Percentiles rank a stretch among this genome's conserved stretches.
These are phyloP conservation scores for Paxillus rubicundulus DNA, from an alignment of 768 basidiomycete species.

Conservation along the genomic window DNA sequence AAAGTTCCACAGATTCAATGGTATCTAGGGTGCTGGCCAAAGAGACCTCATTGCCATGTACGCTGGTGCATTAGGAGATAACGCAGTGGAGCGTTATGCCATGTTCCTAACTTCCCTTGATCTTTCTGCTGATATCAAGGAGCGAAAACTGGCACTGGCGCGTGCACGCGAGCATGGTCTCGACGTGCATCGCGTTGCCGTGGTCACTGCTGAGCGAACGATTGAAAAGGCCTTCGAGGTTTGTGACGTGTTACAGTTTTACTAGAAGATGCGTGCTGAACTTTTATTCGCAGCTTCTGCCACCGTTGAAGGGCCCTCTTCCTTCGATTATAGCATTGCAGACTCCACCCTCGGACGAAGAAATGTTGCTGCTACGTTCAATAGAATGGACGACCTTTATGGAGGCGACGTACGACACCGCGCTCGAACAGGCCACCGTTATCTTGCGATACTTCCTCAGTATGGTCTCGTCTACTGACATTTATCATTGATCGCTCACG, in stretches of 20 bases:
- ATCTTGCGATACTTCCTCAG: slow-evolving; percentile 89
- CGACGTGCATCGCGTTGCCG: slow-evolving; percentile 76
- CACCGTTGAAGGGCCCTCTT: slow-evolving; percentile 51
- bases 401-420: slow-evolving; percentile 69
- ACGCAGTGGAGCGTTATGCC: slow-evolving; percentile 90
- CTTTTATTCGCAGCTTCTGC: slow-evolving; percentile 44
- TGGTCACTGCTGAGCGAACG: slow-evolving; percentile 74
- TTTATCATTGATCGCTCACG: not conserved
- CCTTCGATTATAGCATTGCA: slow-evolving; percentile 61
- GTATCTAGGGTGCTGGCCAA: slow-evolving; percentile 63
- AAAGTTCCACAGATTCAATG: not conserved
- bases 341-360: slow-evolving; percentile 52
- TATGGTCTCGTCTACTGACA: slow-evolving; percentile 34
- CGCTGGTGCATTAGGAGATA: slow-evolving; percentile 84
- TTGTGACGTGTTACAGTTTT: slow-evolving; percentile 13
- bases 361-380: slow-evolving; percentile 71
- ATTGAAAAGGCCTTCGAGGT: slow-evolving; percentile 71
- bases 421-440: slow-evolving; percentile 83
- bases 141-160: slow-evolving; percentile 67
- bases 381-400: slow-evolving; percentile 92
- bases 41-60: slow-evolving; percentile 91
- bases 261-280: slow-evolving; percentile 8
- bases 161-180: slow-evolving; percentile 83
- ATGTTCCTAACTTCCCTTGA: slow-evolving; percentile 81
- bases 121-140: slow-evolving; percentile 56